These are phyloP conservation scores for Cladosporium austrohemisphaericum DNA, from an alignment of 2,329 filamentous ascomycete genomes.

Conservation along the genomic window DNA sequence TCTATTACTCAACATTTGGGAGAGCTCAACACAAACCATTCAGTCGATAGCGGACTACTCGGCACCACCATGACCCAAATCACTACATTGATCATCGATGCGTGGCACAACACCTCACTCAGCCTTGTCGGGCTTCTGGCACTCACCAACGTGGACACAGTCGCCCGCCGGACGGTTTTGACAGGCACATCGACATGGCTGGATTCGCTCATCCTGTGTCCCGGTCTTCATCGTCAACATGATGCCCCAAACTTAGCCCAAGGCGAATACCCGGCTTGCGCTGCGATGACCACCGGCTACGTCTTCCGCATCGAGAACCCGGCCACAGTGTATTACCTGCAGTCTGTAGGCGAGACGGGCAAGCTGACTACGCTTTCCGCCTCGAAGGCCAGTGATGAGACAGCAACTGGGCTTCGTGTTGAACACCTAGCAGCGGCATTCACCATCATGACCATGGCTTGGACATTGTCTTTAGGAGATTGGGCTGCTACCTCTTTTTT, in stretches of 20 bases:
- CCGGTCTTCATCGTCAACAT: conserved; percentile 60
- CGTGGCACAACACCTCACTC: background rate
- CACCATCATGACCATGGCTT: conserved; percentile 16
- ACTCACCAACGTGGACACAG: conserved; percentile 56
- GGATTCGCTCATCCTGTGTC: conserved; percentile 56
- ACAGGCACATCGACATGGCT: conserved; percentile 55
- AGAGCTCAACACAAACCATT: too few relatives aligned
- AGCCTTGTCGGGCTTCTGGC: conserved; percentile 49
- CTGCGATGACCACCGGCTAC: conserved; percentile 43
- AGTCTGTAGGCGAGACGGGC: conserved; percentile 28
- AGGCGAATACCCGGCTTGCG: conserved; percentile 40
- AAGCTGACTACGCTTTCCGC: conserved; percentile 28
- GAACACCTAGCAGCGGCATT: background rate
- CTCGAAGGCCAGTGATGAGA: background rate
- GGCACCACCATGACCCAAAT: too few relatives aligned
- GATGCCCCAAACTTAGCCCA: conserved; percentile 49
- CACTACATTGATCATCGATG: too few relatives aligned
- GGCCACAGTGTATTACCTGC: conserved; percentile 53
- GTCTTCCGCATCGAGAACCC: conserved; percentile 47
- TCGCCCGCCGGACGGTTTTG: conserved; percentile 55
- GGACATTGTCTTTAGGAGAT: conserved; percentile 16
- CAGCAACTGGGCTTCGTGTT: background rate
- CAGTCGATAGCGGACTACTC: too few relatives aligned
- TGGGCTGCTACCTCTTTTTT: conserved; percentile 50
- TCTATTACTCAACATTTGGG: too few relatives aligned